Base-by-base conservation (phyloP, 2,329 filamentous ascomycete species). In the Colletotrichum gigasporum region DNA sequence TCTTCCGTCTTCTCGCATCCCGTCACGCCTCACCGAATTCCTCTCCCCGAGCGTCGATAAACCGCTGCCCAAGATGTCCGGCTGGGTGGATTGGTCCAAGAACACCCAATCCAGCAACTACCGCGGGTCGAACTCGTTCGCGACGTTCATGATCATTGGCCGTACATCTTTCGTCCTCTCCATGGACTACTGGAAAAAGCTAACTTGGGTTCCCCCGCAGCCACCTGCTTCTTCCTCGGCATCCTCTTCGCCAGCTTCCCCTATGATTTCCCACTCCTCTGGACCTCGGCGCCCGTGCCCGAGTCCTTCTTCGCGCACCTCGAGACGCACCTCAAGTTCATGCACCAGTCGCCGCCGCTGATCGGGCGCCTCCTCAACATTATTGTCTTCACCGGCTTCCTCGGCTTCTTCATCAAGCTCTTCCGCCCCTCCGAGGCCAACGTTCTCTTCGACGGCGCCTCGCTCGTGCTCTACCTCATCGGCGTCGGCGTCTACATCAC, bases 231-330 rank as follows among this genome's bases (percentile, higher is more conserved):
- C 87, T 97, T 98, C 87, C 91, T 99, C 69, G 96, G 96, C 72
- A 94, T 98, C 78, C 90, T 99, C 79, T 99, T 98, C 87, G 94
- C 94, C 72, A 90, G 90, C 68, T 96, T 98, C 80, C 94, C 96
- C 66, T 99, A 98, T 84, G 96, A 96, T 84, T 96, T 93, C 82
- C 91, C 93, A 65, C 90, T 96, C 67, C 90, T 96, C 56, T 96
- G 93, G 86, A 91, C 90, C 53, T 87, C 88, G 28, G 88, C 87
- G 41, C 84, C 83, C 58, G 83, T 91, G 55, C 84, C 86, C 65
- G 82, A 85, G 37, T 75, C 85, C 42, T 96, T 95, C 86, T 94
- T 92, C 75, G 87, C 90, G 77, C 90, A 94, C 74, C 89, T 97
- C 67, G 95, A 98, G 82, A 86, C 87, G 48, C 96, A 99, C 83